A percentile compares a stretch with the other conserved stretches of the same genome.
phyloP scores from a whole-genome alignment of 2,329 filamentous ascomycete genomes.

The Teratosphaeria zuluensis region DNA sequence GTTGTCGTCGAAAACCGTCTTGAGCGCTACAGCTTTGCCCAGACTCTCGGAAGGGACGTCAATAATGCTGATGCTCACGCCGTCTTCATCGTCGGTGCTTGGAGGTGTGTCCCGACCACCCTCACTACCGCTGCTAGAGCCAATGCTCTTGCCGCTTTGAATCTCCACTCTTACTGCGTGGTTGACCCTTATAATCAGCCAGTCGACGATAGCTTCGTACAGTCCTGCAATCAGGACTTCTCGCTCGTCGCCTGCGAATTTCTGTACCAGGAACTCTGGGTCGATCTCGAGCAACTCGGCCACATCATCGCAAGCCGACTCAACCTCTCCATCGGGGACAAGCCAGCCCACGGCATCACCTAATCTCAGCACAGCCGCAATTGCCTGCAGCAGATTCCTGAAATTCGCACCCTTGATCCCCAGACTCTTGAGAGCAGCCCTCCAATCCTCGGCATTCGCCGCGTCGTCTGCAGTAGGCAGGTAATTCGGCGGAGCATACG shows the following conservation, averaged over 20 bases:
- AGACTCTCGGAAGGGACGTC: slow-evolving; percentile 73
- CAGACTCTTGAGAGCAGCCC: slow-evolving; percentile 75
- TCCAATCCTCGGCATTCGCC: slow-evolving; percentile 87
- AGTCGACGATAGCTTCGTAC: slow-evolving; percentile 91
- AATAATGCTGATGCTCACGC: slow-evolving; percentile 78
- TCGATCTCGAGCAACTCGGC: slow-evolving; percentile 77
- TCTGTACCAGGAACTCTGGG: slow-evolving; percentile 66
- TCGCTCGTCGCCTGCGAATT: slow-evolving; percentile 77
- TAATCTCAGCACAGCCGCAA: slow-evolving; percentile 81
- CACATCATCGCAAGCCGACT: slow-evolving; percentile 83
- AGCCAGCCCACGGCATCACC: slow-evolving; percentile 82
- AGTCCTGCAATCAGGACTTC: slow-evolving; percentile 73
- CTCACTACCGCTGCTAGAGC: slow-evolving; percentile 56
- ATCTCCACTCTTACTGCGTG: slow-evolving; percentile 71
- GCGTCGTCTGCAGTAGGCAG: slow-evolving; percentile 87
- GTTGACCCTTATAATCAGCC: slow-evolving; percentile 85
- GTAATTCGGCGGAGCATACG: slow-evolving; percentile 77
- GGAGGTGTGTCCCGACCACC: slow-evolving; percentile 53
- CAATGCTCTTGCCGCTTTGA: slow-evolving; percentile 52
- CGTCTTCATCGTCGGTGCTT: slow-evolving; percentile 59
- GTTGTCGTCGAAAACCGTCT: slow-evolving; percentile 86
- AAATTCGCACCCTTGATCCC: slow-evolving; percentile 83
- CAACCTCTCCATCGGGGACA: slow-evolving; percentile 73
- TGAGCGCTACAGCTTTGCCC: slow-evolving; percentile 80
- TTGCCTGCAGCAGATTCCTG: slow-evolving; percentile 71